Base-by-base conservation (phyloP, 768 basidiomycete species). In the Panaeolus papilionaceus region DNA sequence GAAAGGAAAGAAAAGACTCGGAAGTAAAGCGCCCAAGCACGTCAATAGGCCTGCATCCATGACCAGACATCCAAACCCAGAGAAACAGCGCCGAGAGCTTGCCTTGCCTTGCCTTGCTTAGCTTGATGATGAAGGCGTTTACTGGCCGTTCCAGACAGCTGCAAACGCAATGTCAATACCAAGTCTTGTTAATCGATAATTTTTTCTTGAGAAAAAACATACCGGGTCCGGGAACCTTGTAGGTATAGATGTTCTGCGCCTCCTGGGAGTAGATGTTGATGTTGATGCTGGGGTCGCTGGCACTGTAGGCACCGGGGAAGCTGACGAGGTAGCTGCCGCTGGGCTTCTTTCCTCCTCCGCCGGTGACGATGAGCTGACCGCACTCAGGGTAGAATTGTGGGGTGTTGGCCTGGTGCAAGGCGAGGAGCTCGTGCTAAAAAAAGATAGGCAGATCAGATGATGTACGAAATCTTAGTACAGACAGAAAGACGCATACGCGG, bases 311-410 rank as follows among this genome's bases (percentile, higher is more conserved):
- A 33, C 77, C 75, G 71, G 62, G 61, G 49, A 81, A 76, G 45
- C 72, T 78, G 69, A 78, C 77, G 58, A 78, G 73, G 71, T 72
- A 79, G 63, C 66, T 72, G 62, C 76, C 71, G 61, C 76, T 72
- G 6, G 80, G 80, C 12, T 72, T 73, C 67, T 77, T 73, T 44
- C 70, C 72, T 68, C 81, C 81, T 33, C 75, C 75, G 33, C 81
- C 81, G 51, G 79, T 80, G 42, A 82, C 70, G 54, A 69, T 77
- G 63, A 82, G 74, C 67, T 82, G 81, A 45, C 71, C 80, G 63
- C 80, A 81, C 70, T 80, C 80, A 11, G 80, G 80, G 71, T 80
- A 81, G 75, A 80, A 80, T 68, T 80, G 79, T 26, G 80, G 79
- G 9, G 77, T 79, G 69, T 81, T 79, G 66, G 79, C 78, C 58